Percentiles rank a stretch among this genome's conserved stretches.
phyloP scores from a whole-genome alignment of 2,329 filamentous ascomycete species.

The Fusarium clavum region DNA sequence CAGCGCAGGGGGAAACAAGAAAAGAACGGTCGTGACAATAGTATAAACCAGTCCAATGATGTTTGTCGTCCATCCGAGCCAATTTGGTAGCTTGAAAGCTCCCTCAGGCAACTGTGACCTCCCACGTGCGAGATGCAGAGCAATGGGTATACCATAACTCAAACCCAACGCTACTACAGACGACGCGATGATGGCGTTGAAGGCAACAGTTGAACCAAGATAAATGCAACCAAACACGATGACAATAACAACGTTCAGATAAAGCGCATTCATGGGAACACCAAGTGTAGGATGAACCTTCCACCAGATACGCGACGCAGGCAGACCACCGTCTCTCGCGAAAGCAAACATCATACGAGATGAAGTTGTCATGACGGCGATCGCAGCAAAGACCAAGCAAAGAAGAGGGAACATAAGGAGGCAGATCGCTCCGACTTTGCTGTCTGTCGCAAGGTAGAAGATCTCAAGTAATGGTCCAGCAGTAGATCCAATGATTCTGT shows the following conservation, averaged over 20 bases:
- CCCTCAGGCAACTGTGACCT: conserved; percentile 70
- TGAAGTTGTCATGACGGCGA: conserved; percentile 73
- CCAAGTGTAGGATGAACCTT: conserved; percentile 70
- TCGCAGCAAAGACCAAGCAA: conserved; percentile 73
- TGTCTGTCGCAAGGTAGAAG: conserved; percentile 71
- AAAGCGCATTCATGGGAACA: conserved; percentile 74
- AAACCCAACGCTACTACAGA: conserved; percentile 78
- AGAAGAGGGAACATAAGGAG: conserved; percentile 75
- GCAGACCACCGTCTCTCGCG: conserved; percentile 72
- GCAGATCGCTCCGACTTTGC: conserved; percentile 70
- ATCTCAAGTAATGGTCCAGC: conserved; percentile 72
- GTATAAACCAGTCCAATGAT: conserved; percentile 69
- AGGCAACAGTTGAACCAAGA: conserved; percentile 71
- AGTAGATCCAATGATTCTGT: conserved; percentile 61
- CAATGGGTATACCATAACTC: conserved; percentile 79
- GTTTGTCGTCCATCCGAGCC: conserved; percentile 53
- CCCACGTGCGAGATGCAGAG: conserved; percentile 75
- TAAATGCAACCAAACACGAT: conserved; percentile 78
- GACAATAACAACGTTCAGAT: conserved; percentile 69
- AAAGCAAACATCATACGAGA: conserved; percentile 76
- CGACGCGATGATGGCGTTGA: conserved; percentile 77
- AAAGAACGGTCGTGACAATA: conserved; percentile 75
- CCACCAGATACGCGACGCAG: conserved; percentile 69
- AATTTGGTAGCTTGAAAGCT: conserved; percentile 50
- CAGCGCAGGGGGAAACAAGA: conserved; percentile 75